These are phyloP conservation scores for Rhododendron ovatum DNA, from an alignment of 148 eudicot genomes.

Conservation along the genomic window DNA sequence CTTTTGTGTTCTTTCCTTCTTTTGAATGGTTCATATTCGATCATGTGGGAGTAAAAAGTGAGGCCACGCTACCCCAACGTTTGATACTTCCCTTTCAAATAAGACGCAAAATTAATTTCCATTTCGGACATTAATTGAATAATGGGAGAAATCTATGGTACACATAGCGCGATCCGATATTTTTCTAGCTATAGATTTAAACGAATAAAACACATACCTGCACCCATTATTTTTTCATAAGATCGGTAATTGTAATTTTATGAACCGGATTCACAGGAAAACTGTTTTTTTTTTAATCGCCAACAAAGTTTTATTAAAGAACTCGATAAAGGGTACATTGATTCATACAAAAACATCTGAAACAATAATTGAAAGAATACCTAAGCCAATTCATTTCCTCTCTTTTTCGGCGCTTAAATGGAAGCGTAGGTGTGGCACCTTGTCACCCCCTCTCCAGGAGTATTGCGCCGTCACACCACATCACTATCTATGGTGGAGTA, in stretches of 20 bases:
- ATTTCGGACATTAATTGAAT: background rate
- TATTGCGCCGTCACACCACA: background rate
- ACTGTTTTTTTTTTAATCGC: no score
- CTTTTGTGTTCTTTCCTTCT: background rate
- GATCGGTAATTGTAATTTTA: background rate
- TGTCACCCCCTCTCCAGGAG: background rate
- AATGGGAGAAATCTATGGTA: background rate
- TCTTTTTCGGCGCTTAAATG: background rate
- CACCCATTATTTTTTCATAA: background rate
- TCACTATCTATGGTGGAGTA: no score
- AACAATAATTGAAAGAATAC: background rate
- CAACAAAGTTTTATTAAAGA: no score
- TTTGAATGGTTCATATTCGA: background rate
- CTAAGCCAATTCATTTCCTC: background rate
- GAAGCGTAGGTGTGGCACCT: background rate
- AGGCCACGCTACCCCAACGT: background rate
- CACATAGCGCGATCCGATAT: background rate
- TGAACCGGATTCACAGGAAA: background rate
- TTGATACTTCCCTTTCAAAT: background rate
- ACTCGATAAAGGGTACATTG: no score
- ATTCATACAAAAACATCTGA: background rate
- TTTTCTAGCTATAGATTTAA: background rate
- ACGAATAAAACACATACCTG: background rate
- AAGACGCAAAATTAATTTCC: background rate
- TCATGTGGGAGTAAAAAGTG: background rate